Base-by-base conservation (phyloP, 495 filamentous ascomycete species). In the Lasiosphaeria ovina region DNA sequence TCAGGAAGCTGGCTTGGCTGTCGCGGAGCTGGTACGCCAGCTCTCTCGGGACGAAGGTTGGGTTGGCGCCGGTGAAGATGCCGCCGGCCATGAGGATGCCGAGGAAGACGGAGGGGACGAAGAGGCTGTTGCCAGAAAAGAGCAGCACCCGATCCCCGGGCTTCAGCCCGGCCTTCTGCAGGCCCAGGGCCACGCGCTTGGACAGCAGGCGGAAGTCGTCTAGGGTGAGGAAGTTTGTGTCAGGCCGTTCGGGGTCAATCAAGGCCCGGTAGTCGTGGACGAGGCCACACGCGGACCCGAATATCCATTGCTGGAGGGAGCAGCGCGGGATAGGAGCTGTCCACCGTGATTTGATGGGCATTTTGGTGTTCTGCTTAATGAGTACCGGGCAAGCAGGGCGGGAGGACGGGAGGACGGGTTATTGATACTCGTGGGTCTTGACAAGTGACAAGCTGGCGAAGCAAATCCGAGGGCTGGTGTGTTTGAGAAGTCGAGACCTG, bases 61-160 rank as follows among this genome's bases (percentile, higher is more conserved):
- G 91, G 62, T 93, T 93, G 4, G 89, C 89, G 31, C 89, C 90
- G 14, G 85, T 86, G 72, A 93, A 93, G 57, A 92, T 79, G 5
- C 88, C 89, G 4, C 91, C 90, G 0, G 91, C 88, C 79, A 90
- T 90, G 38, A 90, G 76, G 31, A 88, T 77, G 14, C 89, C 91
- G 65, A 91, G 77, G 62, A 93, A 83, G 1, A 91, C 72, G 9
- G 85, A 78, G 0, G 91, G 87, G 69, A 87, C 91, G 77, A 87
- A 90, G 51, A 94, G 69, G 63, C 83, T 83, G 68, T 92, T 92
- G 32, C 81, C 81, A 3, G 87, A 87, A 71, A 86, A 90, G 16
- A 90, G 77, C 16, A 94, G 77, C 4, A 94, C 85, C 6, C 89
- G 83, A 64, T 93, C 91, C 34, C 88, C 89, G 0, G 73, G 68